Base-by-base conservation (phyloP, 352 stramenopile species). In the Phytophthora uliginosa region DNA sequence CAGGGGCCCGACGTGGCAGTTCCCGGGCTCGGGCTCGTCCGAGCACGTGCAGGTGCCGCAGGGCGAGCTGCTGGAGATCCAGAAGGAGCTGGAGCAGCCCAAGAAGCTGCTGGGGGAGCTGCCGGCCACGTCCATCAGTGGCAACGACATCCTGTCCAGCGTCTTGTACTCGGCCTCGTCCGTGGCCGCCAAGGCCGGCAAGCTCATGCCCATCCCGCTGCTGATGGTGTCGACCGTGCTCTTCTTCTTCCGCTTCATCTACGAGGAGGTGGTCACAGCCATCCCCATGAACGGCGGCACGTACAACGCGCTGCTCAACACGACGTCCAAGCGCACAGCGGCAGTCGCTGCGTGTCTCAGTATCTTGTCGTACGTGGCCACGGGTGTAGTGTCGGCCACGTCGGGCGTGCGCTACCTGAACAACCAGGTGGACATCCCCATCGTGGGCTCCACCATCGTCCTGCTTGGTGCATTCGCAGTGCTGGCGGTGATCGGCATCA, bases 241-340 rank as follows among this genome's bases (percentile, higher is more conserved):
- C 55, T 88, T 79, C 59, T 83, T 84, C 53, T 88, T 84, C 63
- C 83, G 84, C 24, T 90, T 90, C 63, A 95, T 98, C 56, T 97
- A 97, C 73, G 83, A 87, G 48, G 92, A 98, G 66, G 92, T 90
- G 6, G 92, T 97, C 34, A 95, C 84, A 12, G 93, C 93, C 5
- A 87, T 98, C 47, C 92, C 92, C 10, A 84, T 96, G 66, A 98
- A 98, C 77, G 93, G 93, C 10, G 93, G 93, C 18, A 92, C 89
- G 10, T 98, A 98, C 77, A 98, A 97, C 69, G 86, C 92, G 1
- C 80, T 98, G 28, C 66, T 98, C 9, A 98, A 98, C 77, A 94
- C 89, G 20, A 97, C 91, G 28, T 93, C 77, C 26, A 98, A 98
- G 76, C 79, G 84, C 42, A 80, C 94, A n/a, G 92, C 93, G 4